Percentiles rank a stretch among this genome's conserved stretches.
Conservation (phyloP, 345 rosid species). For the Chamaenerion angustifolium region DNA sequence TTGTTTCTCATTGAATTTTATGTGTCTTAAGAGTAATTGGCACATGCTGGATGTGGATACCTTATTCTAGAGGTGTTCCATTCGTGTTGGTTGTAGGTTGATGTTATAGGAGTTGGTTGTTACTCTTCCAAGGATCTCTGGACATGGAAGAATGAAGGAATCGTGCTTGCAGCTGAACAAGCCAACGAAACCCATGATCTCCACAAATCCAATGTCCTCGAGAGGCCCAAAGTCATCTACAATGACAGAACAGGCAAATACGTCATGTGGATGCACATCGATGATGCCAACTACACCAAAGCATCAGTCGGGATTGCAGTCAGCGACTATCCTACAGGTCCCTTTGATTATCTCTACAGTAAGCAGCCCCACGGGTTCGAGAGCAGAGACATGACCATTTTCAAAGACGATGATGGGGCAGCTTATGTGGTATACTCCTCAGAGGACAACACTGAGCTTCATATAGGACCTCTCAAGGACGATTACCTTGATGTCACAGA, state of each 20-base stretch:
- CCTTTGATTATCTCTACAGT: constrained; percentile 59
- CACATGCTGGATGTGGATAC: not conserved
- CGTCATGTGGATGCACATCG: constrained; percentile 98
- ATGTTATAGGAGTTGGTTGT: constrained; percentile 87
- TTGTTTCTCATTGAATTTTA: too few relatives aligned
- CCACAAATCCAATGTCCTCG: constrained; percentile 75
- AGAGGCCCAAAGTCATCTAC: constrained; percentile 87
- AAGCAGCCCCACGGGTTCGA: constrained; percentile 76
- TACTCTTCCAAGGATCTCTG: constrained; percentile 88
- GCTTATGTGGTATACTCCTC: constrained; percentile 81
- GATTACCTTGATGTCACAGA: constrained; percentile 59
- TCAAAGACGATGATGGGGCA: constrained; percentile 66
- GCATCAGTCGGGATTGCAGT: constrained; percentile 77
- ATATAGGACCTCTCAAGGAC: constrained; percentile 60
- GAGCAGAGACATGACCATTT: constrained; percentile 90
- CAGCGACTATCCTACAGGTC: constrained; percentile 68
- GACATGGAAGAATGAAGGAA: constrained; percentile 88
- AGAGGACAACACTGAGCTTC: constrained; percentile 79
- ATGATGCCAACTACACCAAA: constrained; percentile 83
- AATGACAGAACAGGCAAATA: constrained; percentile 56
- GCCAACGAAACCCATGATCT: constrained; percentile 63
- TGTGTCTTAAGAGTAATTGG: too few relatives aligned
- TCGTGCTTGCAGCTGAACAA: constrained; percentile 63
- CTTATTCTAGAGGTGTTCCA: constrained; percentile 1
- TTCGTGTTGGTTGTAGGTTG: constrained; percentile 42